A percentile compares a stretch with the other conserved stretches of the same genome.
These are phyloP conservation scores for Scleroderma citrinum DNA, from an alignment of 768 basidiomycete genomes.

Conservation along the genomic window DNA sequence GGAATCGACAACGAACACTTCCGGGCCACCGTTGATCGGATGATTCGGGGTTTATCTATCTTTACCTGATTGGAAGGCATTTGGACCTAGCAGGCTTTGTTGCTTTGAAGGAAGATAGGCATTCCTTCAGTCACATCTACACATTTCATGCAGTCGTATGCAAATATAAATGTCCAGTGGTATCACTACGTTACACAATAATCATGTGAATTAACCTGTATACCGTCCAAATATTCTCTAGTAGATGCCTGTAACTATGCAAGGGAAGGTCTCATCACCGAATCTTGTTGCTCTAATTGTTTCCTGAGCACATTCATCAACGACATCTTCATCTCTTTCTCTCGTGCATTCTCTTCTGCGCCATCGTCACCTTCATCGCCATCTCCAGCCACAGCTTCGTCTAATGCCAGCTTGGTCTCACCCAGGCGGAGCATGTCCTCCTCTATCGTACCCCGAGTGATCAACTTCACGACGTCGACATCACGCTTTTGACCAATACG, in stretches of 20 bases:
- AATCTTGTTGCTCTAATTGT: conserved; percentile 64
- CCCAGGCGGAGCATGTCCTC: conserved; percentile 93
- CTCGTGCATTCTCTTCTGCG: conserved; percentile 58
- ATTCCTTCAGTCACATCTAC: too few relatives aligned
- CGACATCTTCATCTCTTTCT: conserved; percentile 80
- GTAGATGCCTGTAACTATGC: background rate
- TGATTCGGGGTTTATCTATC: conserved; percentile 55
- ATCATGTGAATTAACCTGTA: conserved; percentile 9
- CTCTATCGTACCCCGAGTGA: conserved; percentile 88
- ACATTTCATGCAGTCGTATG: too few relatives aligned
- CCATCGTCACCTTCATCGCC: conserved; percentile 51
- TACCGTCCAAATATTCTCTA: background rate
- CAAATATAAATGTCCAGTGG: conserved; percentile 8
- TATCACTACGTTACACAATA: conserved; percentile 17
- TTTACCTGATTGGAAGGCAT: conserved; percentile 26
- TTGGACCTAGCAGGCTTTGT: too few relatives aligned
- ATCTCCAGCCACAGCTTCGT: conserved; percentile 87
- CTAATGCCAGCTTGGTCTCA: conserved; percentile 84
- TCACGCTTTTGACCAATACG: conserved; percentile 93
- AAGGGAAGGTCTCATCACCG: conserved; percentile 1
- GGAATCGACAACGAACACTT: conserved; percentile 96
- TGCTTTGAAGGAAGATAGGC: too few relatives aligned
- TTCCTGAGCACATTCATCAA: conserved; percentile 79
- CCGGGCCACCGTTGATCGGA: conserved; percentile 69
- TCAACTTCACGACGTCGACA: conserved; percentile 92